These are phyloP conservation scores for Alternaria longipes DNA, from an alignment of 2,329 filamentous ascomycete species.

Conservation along the genomic window DNA sequence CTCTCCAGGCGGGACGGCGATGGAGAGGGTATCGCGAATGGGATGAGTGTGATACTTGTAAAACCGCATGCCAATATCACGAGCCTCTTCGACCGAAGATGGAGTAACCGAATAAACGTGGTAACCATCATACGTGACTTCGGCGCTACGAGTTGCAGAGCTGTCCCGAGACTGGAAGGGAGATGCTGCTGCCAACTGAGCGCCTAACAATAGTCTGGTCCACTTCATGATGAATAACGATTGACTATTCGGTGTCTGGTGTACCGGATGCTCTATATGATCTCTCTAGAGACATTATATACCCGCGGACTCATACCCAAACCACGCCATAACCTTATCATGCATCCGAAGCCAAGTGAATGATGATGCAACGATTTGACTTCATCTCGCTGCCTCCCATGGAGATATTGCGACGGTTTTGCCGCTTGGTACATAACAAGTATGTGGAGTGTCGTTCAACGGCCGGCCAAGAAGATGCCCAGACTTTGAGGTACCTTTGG, in stretches of 20 bases:
- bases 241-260: background rate
- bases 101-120: conserved; percentile 31
- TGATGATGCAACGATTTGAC: conserved; percentile 10
- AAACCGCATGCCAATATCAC: conserved; percentile 22
- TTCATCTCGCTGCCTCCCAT: background rate
- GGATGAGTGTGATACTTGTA: conserved; percentile 32
- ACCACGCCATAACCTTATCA: conserved; percentile 2
- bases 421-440: conserved; percentile 6
- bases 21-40: conserved; percentile 29
- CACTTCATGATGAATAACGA: conserved; percentile 20
- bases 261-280: background rate
- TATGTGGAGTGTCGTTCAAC: conserved; percentile 10
- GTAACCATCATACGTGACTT: conserved; percentile 30
- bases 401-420: background rate
- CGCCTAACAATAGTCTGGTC: conserved; percentile 16
- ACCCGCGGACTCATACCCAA: background rate
- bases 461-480: conserved; percentile 19
- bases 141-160: conserved; percentile 5
- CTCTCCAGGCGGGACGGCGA: conserved; percentile 54
- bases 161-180: conserved; percentile 10
- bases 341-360: conserved; percentile 1
- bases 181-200: conserved; percentile 24
- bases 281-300: background rate
- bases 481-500: conserved; percentile 8
- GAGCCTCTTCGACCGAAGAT: conserved; percentile 27